phyloP scores from a whole-genome alignment of 441 rosid species.

The Raphanus hybrid region DNA sequence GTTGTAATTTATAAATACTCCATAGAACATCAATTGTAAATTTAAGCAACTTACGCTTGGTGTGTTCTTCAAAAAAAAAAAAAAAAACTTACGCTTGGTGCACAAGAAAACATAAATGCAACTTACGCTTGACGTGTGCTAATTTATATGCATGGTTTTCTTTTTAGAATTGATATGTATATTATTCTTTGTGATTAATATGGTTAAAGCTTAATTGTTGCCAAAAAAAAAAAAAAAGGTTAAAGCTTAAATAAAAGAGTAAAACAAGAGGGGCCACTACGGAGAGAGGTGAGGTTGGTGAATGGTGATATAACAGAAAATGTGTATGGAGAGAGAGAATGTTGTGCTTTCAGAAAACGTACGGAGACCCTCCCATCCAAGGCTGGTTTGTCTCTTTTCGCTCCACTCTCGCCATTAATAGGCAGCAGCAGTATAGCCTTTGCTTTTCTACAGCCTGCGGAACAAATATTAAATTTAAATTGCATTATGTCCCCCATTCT shows the following conservation, averaged over 20 bases:
- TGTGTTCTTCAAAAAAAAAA: no score
- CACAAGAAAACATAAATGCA: no score
- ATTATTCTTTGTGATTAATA: no score
- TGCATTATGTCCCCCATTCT: neutral
- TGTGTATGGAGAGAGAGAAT: conserved; percentile 11
- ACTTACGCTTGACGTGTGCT: no score
- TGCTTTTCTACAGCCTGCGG: neutral
- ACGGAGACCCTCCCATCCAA: conserved; percentile 20
- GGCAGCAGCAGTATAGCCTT: conserved; percentile 35
- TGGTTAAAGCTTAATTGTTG: no score
- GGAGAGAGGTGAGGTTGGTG: conserved; percentile 4
- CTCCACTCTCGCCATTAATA: conserved; percentile 29
- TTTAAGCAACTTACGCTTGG: no score
- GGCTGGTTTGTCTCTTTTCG: conserved; percentile 27
- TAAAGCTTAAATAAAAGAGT: neutral
- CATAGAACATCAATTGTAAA: no score
- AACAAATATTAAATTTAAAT: neutral
- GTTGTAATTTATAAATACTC: no score
- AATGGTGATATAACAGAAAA: conserved; percentile 9
- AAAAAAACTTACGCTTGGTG: no score
- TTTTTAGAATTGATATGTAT: no score
- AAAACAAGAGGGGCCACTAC: neutral
- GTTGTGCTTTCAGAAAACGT: conserved; percentile 4
- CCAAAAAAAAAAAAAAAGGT: no score
- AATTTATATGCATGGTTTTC: no score